These are phyloP conservation scores for Mrakia frigida DNA, from an alignment of 768 basidiomycete species.

Conservation along the genomic window DNA sequence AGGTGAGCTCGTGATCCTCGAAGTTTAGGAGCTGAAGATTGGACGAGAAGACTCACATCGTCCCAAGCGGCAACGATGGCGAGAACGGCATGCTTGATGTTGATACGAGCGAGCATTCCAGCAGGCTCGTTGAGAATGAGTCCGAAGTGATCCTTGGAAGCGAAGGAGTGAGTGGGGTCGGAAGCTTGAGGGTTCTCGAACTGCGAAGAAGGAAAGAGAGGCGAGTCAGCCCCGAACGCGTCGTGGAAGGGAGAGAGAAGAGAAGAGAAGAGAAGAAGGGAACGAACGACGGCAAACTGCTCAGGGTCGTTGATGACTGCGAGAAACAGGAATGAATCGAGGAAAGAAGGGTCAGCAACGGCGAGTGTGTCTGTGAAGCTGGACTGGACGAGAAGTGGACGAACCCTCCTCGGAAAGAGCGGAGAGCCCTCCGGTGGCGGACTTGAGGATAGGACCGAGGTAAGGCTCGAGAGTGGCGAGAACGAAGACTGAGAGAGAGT, in stretches of 20 bases:
- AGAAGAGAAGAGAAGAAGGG: no score
- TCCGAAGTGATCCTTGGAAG: slow-evolving; percentile 33
- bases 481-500: slow-evolving; percentile 27
- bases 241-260: no score
- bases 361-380: no score
- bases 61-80: slow-evolving; percentile 28
- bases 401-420: slow-evolving; percentile 14
- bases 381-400: no score
- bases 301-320: slow-evolving; percentile 30
- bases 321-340: no score
- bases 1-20: background rate
- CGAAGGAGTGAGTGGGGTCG: slow-evolving; percentile 33
- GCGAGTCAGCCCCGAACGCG: background rate
- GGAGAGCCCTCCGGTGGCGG: slow-evolving; percentile 26
- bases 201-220: background rate
- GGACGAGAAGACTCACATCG: slow-evolving; percentile 1
- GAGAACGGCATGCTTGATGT: slow-evolving; percentile 17
- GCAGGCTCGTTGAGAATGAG: slow-evolving; percentile 33
- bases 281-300: slow-evolving; percentile 17
- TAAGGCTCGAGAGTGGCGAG: slow-evolving; percentile 32
- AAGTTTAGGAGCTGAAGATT: background rate
- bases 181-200: slow-evolving; percentile 29
- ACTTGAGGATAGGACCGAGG: slow-evolving; percentile 32
- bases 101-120: slow-evolving; percentile 26
- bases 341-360: no score